Percentiles rank a stretch among this genome's conserved stretches.
Evolutionary conservation across 306 rosid genomes (phyloP).

Genomic region (Medicago lupulina): DNA sequence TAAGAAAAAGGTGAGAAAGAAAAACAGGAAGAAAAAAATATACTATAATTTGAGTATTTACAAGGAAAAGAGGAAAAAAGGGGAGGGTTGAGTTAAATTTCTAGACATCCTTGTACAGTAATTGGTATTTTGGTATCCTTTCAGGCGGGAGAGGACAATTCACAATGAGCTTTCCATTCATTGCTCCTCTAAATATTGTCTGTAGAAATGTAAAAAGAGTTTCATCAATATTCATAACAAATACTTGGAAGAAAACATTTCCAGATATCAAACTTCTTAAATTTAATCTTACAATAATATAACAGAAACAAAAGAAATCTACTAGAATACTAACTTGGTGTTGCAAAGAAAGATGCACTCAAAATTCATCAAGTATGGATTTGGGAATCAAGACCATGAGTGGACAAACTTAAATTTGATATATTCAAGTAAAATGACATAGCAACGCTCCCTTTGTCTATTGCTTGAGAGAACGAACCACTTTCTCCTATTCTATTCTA

Average conservation of each 20-base stretch:
- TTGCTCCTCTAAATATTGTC: slow-evolving; percentile 87
- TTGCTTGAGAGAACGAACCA: not conserved
- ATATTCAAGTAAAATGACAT: not conserved
- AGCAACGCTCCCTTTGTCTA: not conserved
- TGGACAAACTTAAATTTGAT: not conserved
- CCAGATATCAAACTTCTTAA: not conserved
- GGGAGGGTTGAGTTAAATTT: slow-evolving; percentile 4
- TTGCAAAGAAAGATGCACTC: not conserved
- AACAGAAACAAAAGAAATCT: not conserved
- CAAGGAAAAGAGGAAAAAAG: not conserved
- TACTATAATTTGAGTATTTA: too few relatives aligned
- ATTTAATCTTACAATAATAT: not conserved
- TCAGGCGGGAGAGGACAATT: slow-evolving; percentile 74
- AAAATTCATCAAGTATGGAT: not conserved
- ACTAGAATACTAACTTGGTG: not conserved
- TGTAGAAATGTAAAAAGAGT: slow-evolving; percentile 42
- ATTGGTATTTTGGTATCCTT: slow-evolving; percentile 69
- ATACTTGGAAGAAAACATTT: slow-evolving; percentile 25
- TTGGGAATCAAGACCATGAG: not conserved
- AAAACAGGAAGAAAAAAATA: too few relatives aligned
- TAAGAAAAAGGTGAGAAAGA: too few relatives aligned
- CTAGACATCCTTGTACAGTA: slow-evolving; percentile 74
- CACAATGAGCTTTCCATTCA: slow-evolving; percentile 90
- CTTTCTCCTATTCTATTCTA: not conserved
- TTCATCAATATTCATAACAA: slow-evolving; percentile 18